Evolutionary conservation across 2,329 filamentous ascomycete genomes (phyloP).

Genomic region (Cladobotryum protrusum): DNA sequence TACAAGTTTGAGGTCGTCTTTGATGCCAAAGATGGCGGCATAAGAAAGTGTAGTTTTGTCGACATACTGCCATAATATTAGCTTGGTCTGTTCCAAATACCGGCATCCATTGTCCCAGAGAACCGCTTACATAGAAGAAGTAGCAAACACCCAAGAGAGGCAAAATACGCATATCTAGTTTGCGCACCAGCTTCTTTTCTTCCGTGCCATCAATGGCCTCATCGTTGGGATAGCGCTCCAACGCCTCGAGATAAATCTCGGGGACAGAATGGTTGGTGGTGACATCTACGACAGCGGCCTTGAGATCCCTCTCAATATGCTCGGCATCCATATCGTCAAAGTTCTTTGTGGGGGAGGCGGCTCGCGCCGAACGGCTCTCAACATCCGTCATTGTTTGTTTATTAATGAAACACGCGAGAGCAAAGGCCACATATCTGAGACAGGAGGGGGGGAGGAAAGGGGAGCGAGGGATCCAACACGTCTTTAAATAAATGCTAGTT

Average conservation of each 20-base stretch:
- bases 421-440: too few species aligned
- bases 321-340: conserved; percentile 12
- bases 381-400: too few species aligned
- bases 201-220: conserved; percentile 29
- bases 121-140: conserved; percentile 31
- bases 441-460: too few species aligned
- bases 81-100: background rate
- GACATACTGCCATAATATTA: conserved; percentile 19
- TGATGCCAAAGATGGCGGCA: conserved; percentile 59
- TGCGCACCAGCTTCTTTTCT: conserved; percentile 29
- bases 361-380: background rate
- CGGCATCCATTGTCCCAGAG: background rate
- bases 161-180: conserved; percentile 33
- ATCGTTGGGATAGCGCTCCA: conserved; percentile 31
- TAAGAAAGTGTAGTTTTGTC: conserved; percentile 53
- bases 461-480: too few species aligned
- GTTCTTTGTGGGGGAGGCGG: conserved; percentile 2
- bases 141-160: conserved; percentile 35
- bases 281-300: conserved; percentile 13
- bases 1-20: conserved; percentile 50
- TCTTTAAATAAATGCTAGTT: too few species aligned
- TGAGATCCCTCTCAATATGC: conserved; percentile 15
- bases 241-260: conserved; percentile 29
- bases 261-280: conserved; percentile 15
- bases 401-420: too few species aligned